Evolutionary conservation across 441 rosid genomes (phyloP), one percentile per base, ranked within the genome.

Genomic region (Daphne laureola): DNA sequence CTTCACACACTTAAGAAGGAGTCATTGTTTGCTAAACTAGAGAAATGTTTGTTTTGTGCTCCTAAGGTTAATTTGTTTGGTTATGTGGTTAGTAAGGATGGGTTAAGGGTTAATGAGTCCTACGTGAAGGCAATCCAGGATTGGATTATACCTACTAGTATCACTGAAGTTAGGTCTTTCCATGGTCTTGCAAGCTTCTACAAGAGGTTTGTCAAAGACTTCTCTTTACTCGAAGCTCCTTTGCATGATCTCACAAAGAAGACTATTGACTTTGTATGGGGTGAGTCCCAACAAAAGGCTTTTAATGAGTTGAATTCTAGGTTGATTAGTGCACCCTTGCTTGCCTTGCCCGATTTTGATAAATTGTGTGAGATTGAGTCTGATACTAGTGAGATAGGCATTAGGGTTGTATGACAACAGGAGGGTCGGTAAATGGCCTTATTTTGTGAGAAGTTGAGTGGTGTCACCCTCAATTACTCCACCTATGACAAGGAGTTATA

Each of bases 161-260:
- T 55, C 2, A 17, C 15, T 16, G n/a, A 43, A 17, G 38, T 41
- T 3, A 36, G 38, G 23, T 15, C 31, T 13, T 53, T 53, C 17
- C 43, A 53, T 38, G 36, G 58, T 18, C n/a, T 54, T 3, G 26
- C 21, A 14, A 16, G 53, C 2, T 49, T 49, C 21, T 49, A 49
- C 18, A 16, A 27, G 2, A 16, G 53, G 2, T 49, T 14, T 16
- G n/a, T n/a, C n/a, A n/a, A n/a, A n/a, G n/a, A n/a, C n/a, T n/a
- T n/a, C n/a, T n/a, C n/a, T n/a, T n/a, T n/a, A n/a, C n/a, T n/a
- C n/a, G n/a, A n/a, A n/a, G n/a, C n/a, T n/a, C n/a, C n/a, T n/a
- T n/a, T n/a, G n/a, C n/a, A n/a, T 27, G 35, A 27, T 0, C 4
- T 27, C 7, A 1, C 7, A 4, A 27, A 27, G 35, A 27, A 27